Base-by-base conservation (phyloP, 306 rosid species). In the Fragaria nilgerrensis region DNA sequence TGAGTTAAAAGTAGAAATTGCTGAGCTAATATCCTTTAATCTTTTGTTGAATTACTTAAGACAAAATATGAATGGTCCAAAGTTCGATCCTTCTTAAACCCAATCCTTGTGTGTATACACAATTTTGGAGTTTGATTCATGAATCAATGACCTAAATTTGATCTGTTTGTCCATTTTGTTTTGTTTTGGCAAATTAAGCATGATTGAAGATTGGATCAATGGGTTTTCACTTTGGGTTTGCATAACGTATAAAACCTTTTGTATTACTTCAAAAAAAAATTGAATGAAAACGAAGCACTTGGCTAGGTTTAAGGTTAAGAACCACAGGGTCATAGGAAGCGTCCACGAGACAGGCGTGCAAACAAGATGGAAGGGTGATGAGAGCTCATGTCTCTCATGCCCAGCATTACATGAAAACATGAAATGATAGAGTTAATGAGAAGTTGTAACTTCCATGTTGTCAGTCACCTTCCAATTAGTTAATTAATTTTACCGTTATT, bases 391-490 rank as follows among this genome's bases (percentile, higher is more conserved):
- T 3, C 45, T 65, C 47, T 65, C 47, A 79, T 27, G 50, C 41
- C 27, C 37, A 69, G 16, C 25, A 15, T 25, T 29, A 20, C 37
- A 65, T 36, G 56, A 37, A 36, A 65, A 36, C 70, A 65, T 34
- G 70, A 65, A 34, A 65, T 16, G 44, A 27, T 17, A 36, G 22
- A 27, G 41, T 29, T 34, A 64, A 36, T 65, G 41, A 65, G 2
- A 77, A 67, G 80, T 84, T 78, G 83, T 75, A 75, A 81, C 85
- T 85, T 85, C 81, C 85, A 85, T 81, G 88, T 49, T 81, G 83
- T 78, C 88, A 78, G 83, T 65, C 25, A 65, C 47, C 70, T 64
- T 64, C 27, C 27, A 17, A 34, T 65, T 36, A 65, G 14, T 65
- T 65, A 32, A 63, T 32, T 63, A 63, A 63, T 2, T 73, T 69